A percentile compares a stretch with the other conserved stretches of the same genome.
phyloP scores from a whole-genome alignment of 2,329 filamentous ascomycete species.

The Podosphaera xanthii region DNA sequence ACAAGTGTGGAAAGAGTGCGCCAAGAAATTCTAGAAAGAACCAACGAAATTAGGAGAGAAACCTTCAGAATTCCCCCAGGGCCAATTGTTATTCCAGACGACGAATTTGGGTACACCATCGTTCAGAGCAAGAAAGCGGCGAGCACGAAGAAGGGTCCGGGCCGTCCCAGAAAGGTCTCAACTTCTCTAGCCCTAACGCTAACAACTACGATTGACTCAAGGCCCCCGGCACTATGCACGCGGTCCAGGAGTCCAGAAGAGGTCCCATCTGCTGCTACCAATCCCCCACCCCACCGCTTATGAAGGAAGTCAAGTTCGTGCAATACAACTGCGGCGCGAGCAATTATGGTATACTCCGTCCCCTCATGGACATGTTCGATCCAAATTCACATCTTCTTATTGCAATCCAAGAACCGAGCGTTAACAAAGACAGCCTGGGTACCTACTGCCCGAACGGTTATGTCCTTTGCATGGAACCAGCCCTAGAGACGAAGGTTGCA shows the following conservation, averaged over 20 bases:
- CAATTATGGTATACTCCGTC: background rate
- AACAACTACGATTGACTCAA: background rate
- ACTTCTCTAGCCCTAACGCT: background rate
- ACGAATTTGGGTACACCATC: background rate
- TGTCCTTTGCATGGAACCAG: background rate
- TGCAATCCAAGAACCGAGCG: background rate
- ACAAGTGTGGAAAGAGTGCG: background rate
- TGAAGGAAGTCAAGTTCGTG: background rate
- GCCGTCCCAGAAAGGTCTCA: background rate
- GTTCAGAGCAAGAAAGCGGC: background rate
- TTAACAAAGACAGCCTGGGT: background rate
- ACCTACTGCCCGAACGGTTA: background rate
- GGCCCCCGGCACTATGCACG: background rate
- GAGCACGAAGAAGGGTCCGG: background rate
- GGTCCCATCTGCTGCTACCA: background rate
- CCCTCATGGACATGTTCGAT: background rate
- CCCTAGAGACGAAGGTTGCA: background rate
- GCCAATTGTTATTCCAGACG: background rate
- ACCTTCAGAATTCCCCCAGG: background rate
- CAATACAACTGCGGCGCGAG: background rate
- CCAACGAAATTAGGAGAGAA: background rate
- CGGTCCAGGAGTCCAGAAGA: background rate
- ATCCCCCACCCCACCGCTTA: background rate
- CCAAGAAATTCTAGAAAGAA: background rate
- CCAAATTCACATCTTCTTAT: background rate